Percentiles rank a stretch among this genome's conserved stretches.
Conservation (phyloP, 371 early-diverging fungal genomes). For the Lichtheimia ornata region DNA sequence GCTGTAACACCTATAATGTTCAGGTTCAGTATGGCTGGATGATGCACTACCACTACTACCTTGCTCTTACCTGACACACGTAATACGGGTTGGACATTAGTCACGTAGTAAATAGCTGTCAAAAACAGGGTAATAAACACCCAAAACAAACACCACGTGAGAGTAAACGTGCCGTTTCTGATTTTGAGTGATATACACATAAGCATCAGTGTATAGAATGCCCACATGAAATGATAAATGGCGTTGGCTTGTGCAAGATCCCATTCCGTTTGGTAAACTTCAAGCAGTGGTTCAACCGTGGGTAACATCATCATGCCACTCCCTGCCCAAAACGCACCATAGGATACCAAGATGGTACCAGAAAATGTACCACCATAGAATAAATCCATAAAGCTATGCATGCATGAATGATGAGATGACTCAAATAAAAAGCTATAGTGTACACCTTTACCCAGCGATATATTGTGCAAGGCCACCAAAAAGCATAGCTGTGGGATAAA, state of each 20-base stretch:
- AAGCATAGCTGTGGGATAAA: slow-evolving; percentile 25
- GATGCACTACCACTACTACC: not conserved
- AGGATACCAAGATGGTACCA: slow-evolving; percentile 36
- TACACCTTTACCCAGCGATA: slow-evolving; percentile 17
- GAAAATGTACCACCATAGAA: slow-evolving; percentile 21
- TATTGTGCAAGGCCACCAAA: slow-evolving; percentile 36
- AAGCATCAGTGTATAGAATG: slow-evolving; percentile 45
- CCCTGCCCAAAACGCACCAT: slow-evolving; percentile 31
- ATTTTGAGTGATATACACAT: slow-evolving; percentile 36
- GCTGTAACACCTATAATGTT: slow-evolving; percentile 32
- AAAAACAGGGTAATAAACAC: slow-evolving; percentile 14
- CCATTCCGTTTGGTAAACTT: slow-evolving; percentile 23
- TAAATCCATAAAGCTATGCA: slow-evolving; percentile 16
- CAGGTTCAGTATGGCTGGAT: too few species aligned
- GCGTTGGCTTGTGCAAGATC: slow-evolving; percentile 33
- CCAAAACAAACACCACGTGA: slow-evolving; percentile 29
- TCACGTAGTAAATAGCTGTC: slow-evolving; percentile 11
- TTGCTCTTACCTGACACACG: slow-evolving; percentile 11
- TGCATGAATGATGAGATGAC: not conserved
- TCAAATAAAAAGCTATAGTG: not conserved
- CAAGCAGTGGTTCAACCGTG: slow-evolving; percentile 23
- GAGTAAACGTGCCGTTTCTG: slow-evolving; percentile 27
- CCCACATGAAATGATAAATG: slow-evolving; percentile 44
- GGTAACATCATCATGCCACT: slow-evolving; percentile 35
- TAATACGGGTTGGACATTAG: slow-evolving; percentile 5